phyloP scores from a whole-genome alignment of 148 eudicot genomes.

The Cornus florida region DNA sequence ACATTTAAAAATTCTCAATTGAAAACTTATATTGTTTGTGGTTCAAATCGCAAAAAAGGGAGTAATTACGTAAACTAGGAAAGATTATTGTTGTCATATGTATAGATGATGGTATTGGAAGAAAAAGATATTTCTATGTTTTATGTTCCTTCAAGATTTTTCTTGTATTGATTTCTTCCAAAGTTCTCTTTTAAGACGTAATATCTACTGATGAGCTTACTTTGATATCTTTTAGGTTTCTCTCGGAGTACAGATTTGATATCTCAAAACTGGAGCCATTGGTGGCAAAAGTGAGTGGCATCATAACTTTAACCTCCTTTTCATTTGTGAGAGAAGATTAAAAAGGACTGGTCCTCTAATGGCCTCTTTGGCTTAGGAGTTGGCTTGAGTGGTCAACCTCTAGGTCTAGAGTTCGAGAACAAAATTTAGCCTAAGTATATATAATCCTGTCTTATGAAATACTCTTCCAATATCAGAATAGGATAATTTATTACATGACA shows the following conservation, averaged over 20 bases:
- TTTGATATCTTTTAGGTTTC: constrained; percentile 42
- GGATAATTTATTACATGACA: neutral
- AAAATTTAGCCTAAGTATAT: neutral
- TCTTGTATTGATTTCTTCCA: neutral
- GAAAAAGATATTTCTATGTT: neutral
- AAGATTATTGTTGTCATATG: neutral
- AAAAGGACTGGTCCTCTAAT: neutral
- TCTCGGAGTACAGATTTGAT: constrained; percentile 81
- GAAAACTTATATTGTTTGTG: neutral
- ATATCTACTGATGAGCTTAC: constrained; percentile 3
- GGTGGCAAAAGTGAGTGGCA: constrained; percentile 79
- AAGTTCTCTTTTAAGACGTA: constrained; percentile 10
- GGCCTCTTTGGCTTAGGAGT: too few relatives aligned
- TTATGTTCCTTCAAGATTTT: neutral
- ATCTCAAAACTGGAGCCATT: constrained; percentile 94
- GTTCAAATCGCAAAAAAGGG: neutral
- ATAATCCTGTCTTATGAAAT: neutral
- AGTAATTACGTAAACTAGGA: neutral
- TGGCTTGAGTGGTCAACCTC: too few relatives aligned
- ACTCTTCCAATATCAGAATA: neutral
- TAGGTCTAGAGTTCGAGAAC: neutral
- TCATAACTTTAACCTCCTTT: neutral
- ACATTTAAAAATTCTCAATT: neutral
- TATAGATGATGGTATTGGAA: neutral
- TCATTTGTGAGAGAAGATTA: neutral